A percentile compares a stretch with the other conserved stretches of the same genome.
These are phyloP conservation scores for Boletus huronensis DNA, from an alignment of 768 basidiomycete genomes.

Conservation along the genomic window DNA sequence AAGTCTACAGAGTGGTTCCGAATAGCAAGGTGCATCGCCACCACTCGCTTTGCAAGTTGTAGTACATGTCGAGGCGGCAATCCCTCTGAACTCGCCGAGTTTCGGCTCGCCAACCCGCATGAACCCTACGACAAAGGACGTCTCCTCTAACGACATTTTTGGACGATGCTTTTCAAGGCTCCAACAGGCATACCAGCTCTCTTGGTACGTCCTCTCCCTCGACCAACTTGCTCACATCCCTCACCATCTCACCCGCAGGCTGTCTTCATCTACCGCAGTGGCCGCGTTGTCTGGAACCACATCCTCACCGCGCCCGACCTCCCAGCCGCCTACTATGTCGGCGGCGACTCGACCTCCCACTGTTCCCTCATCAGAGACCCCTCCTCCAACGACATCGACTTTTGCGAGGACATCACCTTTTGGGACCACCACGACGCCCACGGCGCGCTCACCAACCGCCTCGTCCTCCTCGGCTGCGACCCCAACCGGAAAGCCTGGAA, in stretches of 20 bases:
- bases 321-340: constrained; percentile 48
- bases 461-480: constrained; percentile 43
- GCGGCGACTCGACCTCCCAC: constrained; percentile 45
- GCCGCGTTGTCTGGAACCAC: constrained; percentile 37
- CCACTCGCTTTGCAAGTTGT: too few species aligned
- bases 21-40: too few species aligned
- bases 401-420: constrained; percentile 64
- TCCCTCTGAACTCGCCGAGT: too few species aligned
- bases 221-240: neutral
- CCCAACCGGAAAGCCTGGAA: constrained; percentile 60
- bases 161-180: constrained; percentile 12
- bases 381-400: constrained; percentile 31
- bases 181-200: constrained; percentile 7
- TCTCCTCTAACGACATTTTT: neutral
- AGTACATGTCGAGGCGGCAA: too few species aligned
- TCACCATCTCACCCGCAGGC: constrained; percentile 30
- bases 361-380: constrained; percentile 42
- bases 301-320: constrained; percentile 43
- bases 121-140: too few species aligned
- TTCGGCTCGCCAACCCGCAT: too few species aligned
- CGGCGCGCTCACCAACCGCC: constrained; percentile 41
- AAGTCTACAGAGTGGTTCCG: too few species aligned
- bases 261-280: constrained; percentile 43
- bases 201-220: constrained; percentile 2
- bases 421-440: constrained; percentile 54